These are phyloP conservation scores for Kwoniella bestiolae DNA, from an alignment of 768 basidiomycete species.

Conservation along the genomic window DNA sequence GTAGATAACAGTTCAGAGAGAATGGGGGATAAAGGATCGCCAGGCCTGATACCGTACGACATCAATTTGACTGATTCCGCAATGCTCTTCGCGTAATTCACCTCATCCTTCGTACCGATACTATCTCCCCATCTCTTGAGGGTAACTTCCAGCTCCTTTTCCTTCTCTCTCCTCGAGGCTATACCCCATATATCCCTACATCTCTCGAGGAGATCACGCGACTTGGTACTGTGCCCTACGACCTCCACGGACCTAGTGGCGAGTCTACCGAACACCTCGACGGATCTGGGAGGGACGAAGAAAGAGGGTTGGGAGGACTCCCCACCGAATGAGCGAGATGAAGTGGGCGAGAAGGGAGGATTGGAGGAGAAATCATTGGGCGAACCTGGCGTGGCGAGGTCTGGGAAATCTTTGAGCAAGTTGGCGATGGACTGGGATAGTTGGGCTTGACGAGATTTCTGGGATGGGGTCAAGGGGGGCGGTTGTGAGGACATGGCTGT, in stretches of 20 bases:
- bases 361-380: conserved; percentile 23
- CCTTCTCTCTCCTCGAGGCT: conserved; percentile 32
- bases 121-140: conserved; percentile 40
- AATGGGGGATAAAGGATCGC: conserved; percentile 30
- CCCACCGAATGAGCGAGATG: background rate
- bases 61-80: conserved; percentile 42
- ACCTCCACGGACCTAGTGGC: conserved; percentile 18
- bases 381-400: conserved; percentile 34
- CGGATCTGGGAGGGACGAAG: conserved; percentile 39
- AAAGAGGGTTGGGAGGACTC: conserved; percentile 21
- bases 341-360: conserved; percentile 13
- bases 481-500: conserved; percentile 27
- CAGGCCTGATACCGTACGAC: conserved; percentile 21
- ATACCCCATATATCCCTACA: conserved; percentile 54
- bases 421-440: conserved; percentile 32
- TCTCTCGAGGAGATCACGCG: conserved; percentile 41
- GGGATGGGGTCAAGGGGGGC: conserved; percentile 23
- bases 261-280: conserved; percentile 41
- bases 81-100: conserved; percentile 30
- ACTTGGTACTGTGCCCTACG: conserved; percentile 22
- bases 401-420: conserved; percentile 35
- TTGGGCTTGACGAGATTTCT: conserved; percentile 31
- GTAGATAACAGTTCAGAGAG: conserved; percentile 26
- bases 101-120: conserved; percentile 36
- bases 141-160: conserved; percentile 46